Evolutionary conservation across 768 basidiomycete genomes (phyloP).

Genomic region (Suillus variegatus): DNA sequence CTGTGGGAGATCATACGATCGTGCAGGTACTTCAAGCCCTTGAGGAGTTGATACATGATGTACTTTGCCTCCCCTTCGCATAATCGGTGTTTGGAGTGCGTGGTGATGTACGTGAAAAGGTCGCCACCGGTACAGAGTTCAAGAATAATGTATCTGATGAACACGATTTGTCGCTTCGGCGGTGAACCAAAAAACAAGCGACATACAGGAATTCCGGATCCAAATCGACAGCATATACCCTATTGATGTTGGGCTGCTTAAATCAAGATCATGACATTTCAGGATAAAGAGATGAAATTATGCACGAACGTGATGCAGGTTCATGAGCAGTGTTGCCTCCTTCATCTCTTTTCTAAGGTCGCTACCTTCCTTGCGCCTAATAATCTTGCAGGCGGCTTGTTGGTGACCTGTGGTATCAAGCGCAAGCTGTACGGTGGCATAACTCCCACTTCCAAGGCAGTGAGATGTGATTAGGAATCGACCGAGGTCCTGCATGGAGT

Average conservation of each 20-base stretch:
- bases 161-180: not conserved
- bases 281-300: not conserved
- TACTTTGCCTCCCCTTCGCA: conserved; percentile 85
- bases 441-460: conserved; percentile 78
- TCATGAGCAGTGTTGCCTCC: conserved; percentile 73
- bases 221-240: conserved; percentile 69
- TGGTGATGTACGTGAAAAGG: conserved; percentile 83
- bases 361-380: conserved; percentile 55
- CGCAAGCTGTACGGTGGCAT: conserved; percentile 81
- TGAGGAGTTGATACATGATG: conserved; percentile 78
- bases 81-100: conserved; percentile 54
- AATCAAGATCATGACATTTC: conserved; percentile 5
- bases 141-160: conserved; percentile 72
- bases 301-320: conserved; percentile 63
- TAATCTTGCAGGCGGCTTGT: conserved; percentile 86
- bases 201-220: conserved; percentile 60
- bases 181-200: not conserved
- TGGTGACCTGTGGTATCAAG: conserved; percentile 61
- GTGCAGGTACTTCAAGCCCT: conserved; percentile 72
- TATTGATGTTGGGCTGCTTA: conserved; percentile 77
- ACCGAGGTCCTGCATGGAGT: conserved; percentile 52
- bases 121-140: conserved; percentile 86
- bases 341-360: conserved; percentile 61
- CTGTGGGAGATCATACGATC: conserved; percentile 74
- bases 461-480: conserved; percentile 75